Evolutionary conservation across 495 filamentous ascomycete species (phyloP).

Genomic region (Acidiella bohemica): DNA sequence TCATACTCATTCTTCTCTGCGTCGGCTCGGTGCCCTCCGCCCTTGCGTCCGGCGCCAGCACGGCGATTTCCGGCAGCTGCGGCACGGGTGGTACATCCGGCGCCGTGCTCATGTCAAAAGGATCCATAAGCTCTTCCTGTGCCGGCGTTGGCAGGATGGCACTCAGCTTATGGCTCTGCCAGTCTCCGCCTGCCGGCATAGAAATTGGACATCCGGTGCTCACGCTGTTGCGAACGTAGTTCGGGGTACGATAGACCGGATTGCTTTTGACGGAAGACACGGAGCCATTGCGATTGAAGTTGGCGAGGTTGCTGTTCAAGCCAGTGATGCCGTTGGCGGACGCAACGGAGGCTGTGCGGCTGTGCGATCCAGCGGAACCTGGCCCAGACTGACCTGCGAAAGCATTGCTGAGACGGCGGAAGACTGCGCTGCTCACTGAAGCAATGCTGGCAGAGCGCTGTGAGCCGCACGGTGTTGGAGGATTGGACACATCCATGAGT

Average conservation of each 20-base stretch:
- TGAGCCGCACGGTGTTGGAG: no score
- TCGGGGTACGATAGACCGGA: slow-evolving; percentile 15
- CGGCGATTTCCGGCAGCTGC: slow-evolving; percentile 6
- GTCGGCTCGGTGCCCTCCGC: no score
- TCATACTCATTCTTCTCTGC: no score
- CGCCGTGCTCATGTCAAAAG: slow-evolving; percentile 15
- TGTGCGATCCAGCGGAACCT: neutral
- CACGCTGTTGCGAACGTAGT: slow-evolving; percentile 16
- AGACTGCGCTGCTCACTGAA: slow-evolving; percentile 8
- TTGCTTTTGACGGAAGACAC: neutral
- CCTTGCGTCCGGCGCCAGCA: no score
- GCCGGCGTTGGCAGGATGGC: slow-evolving; percentile 16
- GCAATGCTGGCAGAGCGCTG: slow-evolving; percentile 7
- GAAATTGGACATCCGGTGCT: slow-evolving; percentile 12
- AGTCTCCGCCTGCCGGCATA: slow-evolving; percentile 1
- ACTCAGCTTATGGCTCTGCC: slow-evolving; percentile 7
- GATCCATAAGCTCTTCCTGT: slow-evolving; percentile 10
- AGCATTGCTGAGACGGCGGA: slow-evolving; percentile 19
- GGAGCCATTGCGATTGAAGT: slow-evolving; percentile 1
- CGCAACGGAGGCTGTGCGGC: slow-evolving; percentile 6
- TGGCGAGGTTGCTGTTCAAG: slow-evolving; percentile 1
- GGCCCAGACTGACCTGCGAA: neutral
- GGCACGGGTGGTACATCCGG: slow-evolving; percentile 11
- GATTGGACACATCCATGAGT: slow-evolving; percentile 26
- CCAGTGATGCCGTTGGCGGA: neutral